Conservation (phyloP, 2,329 filamentous ascomycete species). For the Epichloe baconii region DNA sequence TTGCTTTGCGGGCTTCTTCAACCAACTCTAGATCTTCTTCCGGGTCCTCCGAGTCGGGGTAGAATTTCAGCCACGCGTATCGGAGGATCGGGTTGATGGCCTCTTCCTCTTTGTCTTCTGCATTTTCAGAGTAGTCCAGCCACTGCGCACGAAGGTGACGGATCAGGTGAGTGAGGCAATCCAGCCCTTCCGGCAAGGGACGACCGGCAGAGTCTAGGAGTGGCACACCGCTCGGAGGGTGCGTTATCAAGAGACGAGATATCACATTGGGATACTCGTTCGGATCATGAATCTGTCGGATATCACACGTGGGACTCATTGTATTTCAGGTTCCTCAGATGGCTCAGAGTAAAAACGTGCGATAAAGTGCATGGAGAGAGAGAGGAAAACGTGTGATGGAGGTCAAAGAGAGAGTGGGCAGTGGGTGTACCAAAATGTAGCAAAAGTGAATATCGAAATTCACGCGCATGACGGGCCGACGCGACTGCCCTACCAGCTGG, state of each 20-base stretch:
- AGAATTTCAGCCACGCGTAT: not conserved
- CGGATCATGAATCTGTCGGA: not conserved
- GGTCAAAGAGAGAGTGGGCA: too few species aligned
- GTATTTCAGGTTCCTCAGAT: not conserved
- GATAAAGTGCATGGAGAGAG: not conserved
- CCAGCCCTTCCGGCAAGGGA: not conserved
- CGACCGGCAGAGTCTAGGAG: not conserved
- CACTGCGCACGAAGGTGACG: not conserved
- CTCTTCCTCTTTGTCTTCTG: not conserved
- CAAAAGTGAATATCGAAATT: too few species aligned
- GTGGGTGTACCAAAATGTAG: too few species aligned
- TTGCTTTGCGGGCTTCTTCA: not conserved
- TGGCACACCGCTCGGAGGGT: not conserved
- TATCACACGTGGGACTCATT: not conserved
- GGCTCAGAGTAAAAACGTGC: too few species aligned
- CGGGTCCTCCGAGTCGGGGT: not conserved
- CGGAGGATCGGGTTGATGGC: not conserved
- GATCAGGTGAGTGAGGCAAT: not conserved
- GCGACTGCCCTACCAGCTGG: too few species aligned
- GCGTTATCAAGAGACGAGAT: not conserved
- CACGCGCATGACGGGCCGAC: too few species aligned
- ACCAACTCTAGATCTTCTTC: not conserved
- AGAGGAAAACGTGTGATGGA: not conserved
- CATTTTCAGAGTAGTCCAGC: not conserved
- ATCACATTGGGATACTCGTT: not conserved